Base-by-base conservation (phyloP, 345 rosid species). In the Lepidium africanum region DNA sequence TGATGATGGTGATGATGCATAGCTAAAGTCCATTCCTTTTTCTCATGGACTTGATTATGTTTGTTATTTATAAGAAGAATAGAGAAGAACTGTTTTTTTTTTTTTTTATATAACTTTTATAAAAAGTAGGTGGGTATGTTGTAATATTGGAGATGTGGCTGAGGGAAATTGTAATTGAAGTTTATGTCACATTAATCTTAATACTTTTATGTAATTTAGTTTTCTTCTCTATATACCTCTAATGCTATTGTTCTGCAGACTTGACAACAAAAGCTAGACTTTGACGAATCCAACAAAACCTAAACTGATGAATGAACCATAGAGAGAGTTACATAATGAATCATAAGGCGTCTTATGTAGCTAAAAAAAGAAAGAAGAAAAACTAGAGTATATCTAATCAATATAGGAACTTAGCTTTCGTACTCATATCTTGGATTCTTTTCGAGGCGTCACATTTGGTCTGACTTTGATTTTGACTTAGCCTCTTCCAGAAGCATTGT, bases 11-110 rank as follows among this genome's bases (percentile, higher is more conserved):
- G 55, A 45, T 78, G 60, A 81, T 77, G 80, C 84, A 86, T 80
- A 84, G 84, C 72, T 73, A 59, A 65, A 70, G 89, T 84, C 95
- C 91, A 84, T 86, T 59, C 75, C 78, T 84, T 88, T 86, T 88
- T 77, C 79, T 82, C 47, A 56, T 86, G 95, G 95, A 82, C 91
- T 84, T 81, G 66, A 70, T 59, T 59, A 66, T 66, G 72, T 50
- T 49, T 73, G 79, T 82, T 81, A 78, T 79, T 83, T 79, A 45
- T 80, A 74, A 80, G 76, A 75, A 70, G 75, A 78, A 61, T 65
- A 71, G 69, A 69, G 43, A 70, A 61, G 32, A 58, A 48, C 15
- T 56, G 56, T 52, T 33, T 33, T 43, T 10, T 38, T 13, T 52
- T 33, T 33, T 43, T 10, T 38, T 13, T 32, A 25, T 19, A 19